Evolutionary conservation across 1,139 yeast species (phyloP).

Genomic region (Hyphopichia buzzinii): DNA sequence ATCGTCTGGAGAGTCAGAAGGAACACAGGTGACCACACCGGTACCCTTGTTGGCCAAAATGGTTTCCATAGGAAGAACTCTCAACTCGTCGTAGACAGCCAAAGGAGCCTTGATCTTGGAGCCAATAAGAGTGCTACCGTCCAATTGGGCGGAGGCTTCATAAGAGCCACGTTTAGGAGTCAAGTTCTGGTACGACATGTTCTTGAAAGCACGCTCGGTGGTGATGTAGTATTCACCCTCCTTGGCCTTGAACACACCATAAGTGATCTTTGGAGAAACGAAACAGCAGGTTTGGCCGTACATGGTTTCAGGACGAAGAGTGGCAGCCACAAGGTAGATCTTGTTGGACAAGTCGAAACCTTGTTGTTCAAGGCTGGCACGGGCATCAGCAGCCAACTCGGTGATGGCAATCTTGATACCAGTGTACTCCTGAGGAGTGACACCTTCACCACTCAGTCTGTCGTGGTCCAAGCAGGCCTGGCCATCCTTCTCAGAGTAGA

Average conservation of each 20-base stretch:
- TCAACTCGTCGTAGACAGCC: conserved; percentile 65
- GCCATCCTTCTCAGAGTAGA: conserved; percentile 95
- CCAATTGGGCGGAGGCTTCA: conserved; percentile 55
- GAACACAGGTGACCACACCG: conserved; percentile 98
- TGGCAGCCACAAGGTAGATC: conserved; percentile 88
- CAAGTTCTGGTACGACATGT: conserved; percentile 92
- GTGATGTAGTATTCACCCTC: conserved; percentile 74
- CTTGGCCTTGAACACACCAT: conserved; percentile 90
- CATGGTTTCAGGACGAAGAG: conserved; percentile 98
- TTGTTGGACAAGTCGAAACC: conserved; percentile 47
- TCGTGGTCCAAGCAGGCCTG: conserved; percentile 99
- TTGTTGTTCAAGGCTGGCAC: conserved; percentile 45
- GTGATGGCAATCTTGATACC: conserved; percentile 81
- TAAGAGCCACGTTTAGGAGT: conserved; percentile 87
- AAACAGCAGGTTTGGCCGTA: conserved; percentile 98
- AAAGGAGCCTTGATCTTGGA: conserved; percentile 85
- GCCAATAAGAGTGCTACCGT: conserved; percentile 79
- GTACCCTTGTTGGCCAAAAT: conserved; percentile 95
- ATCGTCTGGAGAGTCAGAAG: conserved; percentile 98
- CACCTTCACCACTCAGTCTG: conserved; percentile 96
- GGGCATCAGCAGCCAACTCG: conserved; percentile 61
- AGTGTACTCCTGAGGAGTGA: conserved; percentile 92
- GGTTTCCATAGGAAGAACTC: conserved; percentile 97
- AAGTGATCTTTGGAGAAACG: conserved; percentile 90
- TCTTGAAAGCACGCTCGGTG: conserved; percentile 96